Evolutionary conservation across 305 asterid genomes (phyloP).

Genomic region (Withania somnifera): DNA sequence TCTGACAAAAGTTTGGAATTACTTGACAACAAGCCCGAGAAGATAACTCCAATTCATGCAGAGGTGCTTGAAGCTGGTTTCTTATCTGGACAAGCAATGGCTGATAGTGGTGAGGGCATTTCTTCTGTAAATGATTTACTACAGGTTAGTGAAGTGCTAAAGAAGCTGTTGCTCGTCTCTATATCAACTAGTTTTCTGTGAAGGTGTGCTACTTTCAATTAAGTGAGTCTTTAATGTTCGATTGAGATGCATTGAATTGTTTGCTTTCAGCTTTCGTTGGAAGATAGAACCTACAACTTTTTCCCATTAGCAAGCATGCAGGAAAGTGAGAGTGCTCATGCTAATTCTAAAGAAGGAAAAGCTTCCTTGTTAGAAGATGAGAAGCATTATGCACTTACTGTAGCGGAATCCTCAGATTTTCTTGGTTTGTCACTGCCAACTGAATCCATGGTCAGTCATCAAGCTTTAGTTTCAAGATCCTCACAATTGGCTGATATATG

Average conservation of each 20-base stretch:
- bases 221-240: neutral
- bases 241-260: slow-evolving; percentile 2
- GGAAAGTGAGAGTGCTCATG: slow-evolving; percentile 5
- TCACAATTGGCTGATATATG: slow-evolving; percentile 24
- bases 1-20: slow-evolving; percentile 1
- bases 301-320: slow-evolving; percentile 17
- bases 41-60: slow-evolving; percentile 14
- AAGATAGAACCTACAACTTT: slow-evolving; percentile 17
- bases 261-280: slow-evolving; percentile 48
- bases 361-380: neutral
- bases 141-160: slow-evolving; percentile 32
- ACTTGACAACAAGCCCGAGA: slow-evolving; percentile 14
- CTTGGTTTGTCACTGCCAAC: slow-evolving; percentile 19
- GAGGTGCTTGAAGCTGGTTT: slow-evolving; percentile 13
- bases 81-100: slow-evolving; percentile 11
- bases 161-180: neutral
- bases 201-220: neutral
- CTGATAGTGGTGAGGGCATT: slow-evolving; percentile 15
- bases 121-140: slow-evolving; percentile 21
- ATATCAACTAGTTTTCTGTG: neutral
- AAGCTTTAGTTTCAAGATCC: slow-evolving; percentile 9
- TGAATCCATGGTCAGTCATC: slow-evolving; percentile 14
- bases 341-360: slow-evolving; percentile 12
- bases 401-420: slow-evolving; percentile 20
- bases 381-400: slow-evolving; percentile 9